Conservation (phyloP, 176 grass and related monocot species). For the Triticum monococcum region DNA sequence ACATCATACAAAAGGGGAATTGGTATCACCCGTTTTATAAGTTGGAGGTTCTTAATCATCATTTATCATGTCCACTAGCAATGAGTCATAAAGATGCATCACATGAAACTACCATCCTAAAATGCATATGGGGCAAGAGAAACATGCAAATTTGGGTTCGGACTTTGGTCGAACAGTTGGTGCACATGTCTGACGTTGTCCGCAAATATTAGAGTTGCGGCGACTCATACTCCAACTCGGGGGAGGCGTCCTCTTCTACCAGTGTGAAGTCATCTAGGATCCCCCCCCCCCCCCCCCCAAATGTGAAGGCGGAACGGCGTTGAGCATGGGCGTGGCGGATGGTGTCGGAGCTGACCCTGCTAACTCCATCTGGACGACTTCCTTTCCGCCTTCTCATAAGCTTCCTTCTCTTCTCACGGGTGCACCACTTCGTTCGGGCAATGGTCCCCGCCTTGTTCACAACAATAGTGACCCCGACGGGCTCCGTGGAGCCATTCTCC, state of each 20-base stretch:
- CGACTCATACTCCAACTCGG: background rate
- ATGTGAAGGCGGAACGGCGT: too few species aligned
- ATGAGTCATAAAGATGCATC: background rate
- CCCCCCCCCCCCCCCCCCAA: too few species aligned
- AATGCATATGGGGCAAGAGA: background rate
- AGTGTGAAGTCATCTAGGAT: background rate
- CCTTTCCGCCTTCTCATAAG: too few species aligned
- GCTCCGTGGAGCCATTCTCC: too few species aligned
- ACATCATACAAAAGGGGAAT: background rate
- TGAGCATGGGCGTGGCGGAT: background rate
- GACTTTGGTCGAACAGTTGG: background rate
- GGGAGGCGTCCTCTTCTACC: background rate
- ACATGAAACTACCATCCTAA: background rate
- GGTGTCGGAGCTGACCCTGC: too few species aligned
- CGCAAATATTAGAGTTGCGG: rapidly evolving
- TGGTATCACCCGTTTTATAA: background rate
- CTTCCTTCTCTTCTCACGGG: too few species aligned
- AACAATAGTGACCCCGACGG: background rate
- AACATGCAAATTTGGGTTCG: background rate
- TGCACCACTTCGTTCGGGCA: too few species aligned
- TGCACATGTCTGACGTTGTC: background rate
- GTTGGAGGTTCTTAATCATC: background rate
- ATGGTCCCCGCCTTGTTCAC: background rate
- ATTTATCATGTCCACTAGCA: background rate
- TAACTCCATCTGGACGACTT: background rate